Base-by-base conservation (phyloP, 139 green algal species). In the Mychonastes homosphaera region DNA sequence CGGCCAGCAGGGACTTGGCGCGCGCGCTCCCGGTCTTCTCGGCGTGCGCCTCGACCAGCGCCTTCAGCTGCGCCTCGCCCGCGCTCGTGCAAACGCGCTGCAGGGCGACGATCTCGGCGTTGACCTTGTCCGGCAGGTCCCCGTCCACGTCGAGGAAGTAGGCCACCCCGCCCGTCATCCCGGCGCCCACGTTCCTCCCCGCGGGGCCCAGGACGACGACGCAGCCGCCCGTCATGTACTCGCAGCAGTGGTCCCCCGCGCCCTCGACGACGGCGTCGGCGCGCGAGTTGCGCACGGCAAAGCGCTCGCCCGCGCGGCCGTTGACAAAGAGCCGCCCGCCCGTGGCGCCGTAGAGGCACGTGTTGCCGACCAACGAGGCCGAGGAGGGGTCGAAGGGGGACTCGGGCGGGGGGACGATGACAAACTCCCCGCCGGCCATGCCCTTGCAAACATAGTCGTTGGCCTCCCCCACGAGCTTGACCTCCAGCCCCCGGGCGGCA, bases 401-500 rank as follows among this genome's bases (percentile, higher is more conserved):
- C 46, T 73, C 69, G 16, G 82, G 55, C 1, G 86, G 87, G 2
- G 87, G 92, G 60, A 91, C 70, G 59, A 99, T 96, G 46, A 71
- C 65, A 16, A 98, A 74, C 24, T 92, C 79, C n/a, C 92, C 92
- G 24, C 92, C 92, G 15, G 80, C 84, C 87, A 99, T 99, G 71
- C 90, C 83, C 84, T 99, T 99, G 74, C 92, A 79, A 13, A 99
- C 92, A 62, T 98, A 98, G 77, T 99, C 92, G 70, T 99, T 99
- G 58, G 87, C 90, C 87, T 99, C 92, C 16, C 92, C 92, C 10
- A 82, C 72, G 41, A 98, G 79, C 29, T 75, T 74, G 26, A 91
- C 76, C n/a, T 81, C 68, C 67, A 95, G 77, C 64, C 85, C 87
- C 4, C 13, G 19, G 29, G 53, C 34, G 16, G 7, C 9, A 16